These are phyloP conservation scores for Davidsoniella virescens DNA, from an alignment of 2,329 filamentous ascomycete species.

Conservation along the genomic window DNA sequence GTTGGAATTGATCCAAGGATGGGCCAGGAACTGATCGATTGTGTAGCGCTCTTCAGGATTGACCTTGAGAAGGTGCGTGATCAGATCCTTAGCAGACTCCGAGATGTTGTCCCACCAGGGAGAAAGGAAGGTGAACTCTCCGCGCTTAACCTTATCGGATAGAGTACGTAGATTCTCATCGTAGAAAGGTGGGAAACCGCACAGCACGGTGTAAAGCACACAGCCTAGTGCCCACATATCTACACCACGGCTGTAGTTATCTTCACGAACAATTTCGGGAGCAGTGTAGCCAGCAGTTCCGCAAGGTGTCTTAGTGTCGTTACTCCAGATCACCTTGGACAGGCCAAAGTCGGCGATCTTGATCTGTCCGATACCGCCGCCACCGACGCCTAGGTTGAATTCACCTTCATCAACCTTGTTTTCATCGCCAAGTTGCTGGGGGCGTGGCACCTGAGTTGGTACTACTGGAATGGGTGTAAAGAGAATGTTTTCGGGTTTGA, in stretches of 20 bases:
- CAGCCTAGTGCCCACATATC: slow-evolving; percentile 99
- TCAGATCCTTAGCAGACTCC: slow-evolving; percentile 81
- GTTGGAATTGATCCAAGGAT: slow-evolving; percentile 61
- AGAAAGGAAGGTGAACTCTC: slow-evolving; percentile 93
- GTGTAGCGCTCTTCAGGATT: slow-evolving; percentile 91
- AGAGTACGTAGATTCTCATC: slow-evolving; percentile 95
- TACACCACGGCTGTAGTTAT: slow-evolving; percentile 94
- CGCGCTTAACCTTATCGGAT: slow-evolving; percentile 92
- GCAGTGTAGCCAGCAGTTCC: slow-evolving; percentile 96
- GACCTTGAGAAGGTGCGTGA: slow-evolving; percentile 83
- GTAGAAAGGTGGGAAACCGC: slow-evolving; percentile 95
- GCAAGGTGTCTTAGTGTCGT: slow-evolving; percentile 96
- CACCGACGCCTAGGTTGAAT: slow-evolving; percentile 64
- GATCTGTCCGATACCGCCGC: slow-evolving; percentile 83
- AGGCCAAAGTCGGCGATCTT: slow-evolving; percentile 97
- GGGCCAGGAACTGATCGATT: slow-evolving; percentile 81
- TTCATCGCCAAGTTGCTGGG: slow-evolving; percentile 74
- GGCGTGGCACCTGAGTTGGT: slow-evolving; percentile 65
- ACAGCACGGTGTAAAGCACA: slow-evolving; percentile 90
- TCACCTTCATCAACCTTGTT: slow-evolving; percentile 96
- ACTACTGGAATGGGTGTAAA: slow-evolving; percentile 77
- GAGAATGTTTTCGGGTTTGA: slow-evolving; percentile 94
- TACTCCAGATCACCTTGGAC: slow-evolving; percentile 97
- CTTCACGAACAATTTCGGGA: slow-evolving; percentile 96
- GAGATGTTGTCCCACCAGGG: slow-evolving; percentile 99